These are phyloP conservation scores for Apiospora koreana DNA, from an alignment of 2,329 filamentous ascomycete species.

Conservation along the genomic window DNA sequence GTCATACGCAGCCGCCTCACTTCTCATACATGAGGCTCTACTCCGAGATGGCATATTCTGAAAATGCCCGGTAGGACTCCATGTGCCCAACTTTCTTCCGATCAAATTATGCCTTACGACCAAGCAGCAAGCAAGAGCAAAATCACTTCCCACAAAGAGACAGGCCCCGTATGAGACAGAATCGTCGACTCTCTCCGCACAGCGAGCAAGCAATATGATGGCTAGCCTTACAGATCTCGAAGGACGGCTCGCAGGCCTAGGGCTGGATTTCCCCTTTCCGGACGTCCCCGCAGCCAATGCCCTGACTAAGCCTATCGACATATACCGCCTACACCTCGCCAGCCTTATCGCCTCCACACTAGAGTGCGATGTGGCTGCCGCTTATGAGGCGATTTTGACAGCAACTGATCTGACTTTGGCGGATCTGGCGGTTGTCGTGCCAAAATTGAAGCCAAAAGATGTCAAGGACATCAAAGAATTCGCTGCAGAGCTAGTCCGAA, in stretches of 20 bases:
- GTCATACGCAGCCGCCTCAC: neutral
- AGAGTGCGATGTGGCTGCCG: slow-evolving; percentile 22
- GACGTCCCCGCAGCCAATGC: slow-evolving; percentile 18
- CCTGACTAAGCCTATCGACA: slow-evolving; percentile 29
- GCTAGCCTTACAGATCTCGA: slow-evolving; percentile 8
- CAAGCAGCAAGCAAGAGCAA: neutral
- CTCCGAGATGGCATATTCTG: neutral
- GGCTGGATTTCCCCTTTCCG: neutral
- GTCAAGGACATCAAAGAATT: slow-evolving; percentile 20
- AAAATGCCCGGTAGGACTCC: neutral
- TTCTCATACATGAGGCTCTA: neutral
- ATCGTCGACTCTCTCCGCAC: neutral
- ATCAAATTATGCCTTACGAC: neutral
- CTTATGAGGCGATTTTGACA: slow-evolving; percentile 33
- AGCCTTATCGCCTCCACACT: slow-evolving; percentile 21
- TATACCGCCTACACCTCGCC: slow-evolving; percentile 32
- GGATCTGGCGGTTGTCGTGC: slow-evolving; percentile 33
- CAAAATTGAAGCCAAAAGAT: slow-evolving; percentile 28
- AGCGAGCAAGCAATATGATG: neutral
- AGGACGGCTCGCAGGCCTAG: slow-evolving; percentile 1
- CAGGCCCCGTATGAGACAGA: neutral
- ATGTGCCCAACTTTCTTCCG: neutral
- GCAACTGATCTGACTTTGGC: slow-evolving; percentile 28
- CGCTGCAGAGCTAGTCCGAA: slow-evolving; percentile 19
- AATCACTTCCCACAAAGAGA: neutral